A percentile compares a stretch with the other conserved stretches of the same genome.
phyloP scores from a whole-genome alignment of 1,284 basidiomycete species.

The Takashimella tepidaria region DNA sequence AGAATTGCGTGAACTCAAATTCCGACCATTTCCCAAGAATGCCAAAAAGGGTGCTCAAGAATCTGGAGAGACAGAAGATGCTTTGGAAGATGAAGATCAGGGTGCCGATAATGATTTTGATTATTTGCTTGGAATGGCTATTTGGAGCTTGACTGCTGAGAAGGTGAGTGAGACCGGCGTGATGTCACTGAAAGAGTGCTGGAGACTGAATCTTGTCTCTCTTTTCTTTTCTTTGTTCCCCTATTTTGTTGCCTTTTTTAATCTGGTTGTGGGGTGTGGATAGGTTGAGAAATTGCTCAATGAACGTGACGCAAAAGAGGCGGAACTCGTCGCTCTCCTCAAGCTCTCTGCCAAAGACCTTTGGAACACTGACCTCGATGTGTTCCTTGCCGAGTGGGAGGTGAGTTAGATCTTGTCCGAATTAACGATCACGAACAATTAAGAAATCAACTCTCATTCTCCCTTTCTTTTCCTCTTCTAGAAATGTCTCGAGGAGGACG shows the following conservation, averaged over 20 bases:
- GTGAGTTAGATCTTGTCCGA: slow-evolving; percentile 51
- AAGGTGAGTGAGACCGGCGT: slow-evolving; percentile 56
- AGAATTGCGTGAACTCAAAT: slow-evolving; percentile 78
- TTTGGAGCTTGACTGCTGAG: slow-evolving; percentile 91
- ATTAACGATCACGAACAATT: too few relatives aligned
- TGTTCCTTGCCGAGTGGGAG: slow-evolving; percentile 79
- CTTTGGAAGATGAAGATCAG: slow-evolving; percentile 55
- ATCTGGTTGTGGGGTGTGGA: too few relatives aligned
- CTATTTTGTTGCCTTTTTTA: too few relatives aligned
- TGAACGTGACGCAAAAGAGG: slow-evolving; percentile 78
- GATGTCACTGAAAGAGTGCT: slow-evolving; percentile 1
- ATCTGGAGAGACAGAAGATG: slow-evolving; percentile 64
- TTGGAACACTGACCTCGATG: slow-evolving; percentile 87
- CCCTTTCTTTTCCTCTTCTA: too few relatives aligned
- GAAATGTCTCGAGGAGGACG: slow-evolving; percentile 58
- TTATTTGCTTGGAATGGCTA: slow-evolving; percentile 91
- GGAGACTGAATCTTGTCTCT: slow-evolving; percentile 7
- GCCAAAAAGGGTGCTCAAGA: slow-evolving; percentile 62
- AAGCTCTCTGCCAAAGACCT: slow-evolving; percentile 74
- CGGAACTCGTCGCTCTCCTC: slow-evolving; percentile 72
- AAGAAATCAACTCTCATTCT: neutral
- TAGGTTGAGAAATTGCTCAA: slow-evolving; percentile 80
- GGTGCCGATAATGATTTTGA: slow-evolving; percentile 72
- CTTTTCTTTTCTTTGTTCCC: too few relatives aligned
- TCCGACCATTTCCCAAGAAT: slow-evolving; percentile 73